Conservation (phyloP, 306 rosid genomes). For the Alnus rubra region DNA sequence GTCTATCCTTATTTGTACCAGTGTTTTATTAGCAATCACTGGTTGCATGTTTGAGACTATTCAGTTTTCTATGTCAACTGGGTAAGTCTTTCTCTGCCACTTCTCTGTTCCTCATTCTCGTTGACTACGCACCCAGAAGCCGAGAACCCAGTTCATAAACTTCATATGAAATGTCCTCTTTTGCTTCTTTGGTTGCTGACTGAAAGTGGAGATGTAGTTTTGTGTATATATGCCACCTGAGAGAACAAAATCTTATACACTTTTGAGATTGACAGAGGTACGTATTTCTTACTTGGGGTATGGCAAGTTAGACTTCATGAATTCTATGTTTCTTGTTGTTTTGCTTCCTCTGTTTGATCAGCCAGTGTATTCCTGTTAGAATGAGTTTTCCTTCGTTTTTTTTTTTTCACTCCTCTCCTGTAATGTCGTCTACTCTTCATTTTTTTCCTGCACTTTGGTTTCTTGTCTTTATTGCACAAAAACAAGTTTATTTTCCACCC, state of each 20-base stretch:
- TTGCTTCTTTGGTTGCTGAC: no score
- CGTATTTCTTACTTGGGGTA: background rate
- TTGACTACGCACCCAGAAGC: background rate
- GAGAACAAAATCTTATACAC: background rate
- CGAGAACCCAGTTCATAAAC: background rate
- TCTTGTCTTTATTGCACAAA: background rate
- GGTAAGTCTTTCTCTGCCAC: background rate
- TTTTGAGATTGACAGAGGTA: background rate
- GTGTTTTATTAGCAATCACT: background rate
- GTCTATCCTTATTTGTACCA: background rate
- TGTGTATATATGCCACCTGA: no score
- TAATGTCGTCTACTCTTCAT: background rate
- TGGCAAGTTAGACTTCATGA: background rate
- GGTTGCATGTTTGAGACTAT: background rate
- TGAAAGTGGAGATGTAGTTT: background rate
- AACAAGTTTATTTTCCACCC: no score
- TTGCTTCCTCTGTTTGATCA: background rate
- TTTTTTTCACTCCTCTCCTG: background rate
- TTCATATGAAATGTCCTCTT: no score
- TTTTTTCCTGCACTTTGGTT: conserved; percentile 2
- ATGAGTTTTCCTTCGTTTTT: background rate
- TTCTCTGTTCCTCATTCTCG: background rate
- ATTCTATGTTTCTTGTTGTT: background rate
- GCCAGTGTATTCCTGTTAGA: background rate
- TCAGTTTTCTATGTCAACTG: background rate